These are phyloP conservation scores for Aureobasidium namibiae DNA, from an alignment of 2,329 filamentous ascomycete genomes.

Conservation along the genomic window DNA sequence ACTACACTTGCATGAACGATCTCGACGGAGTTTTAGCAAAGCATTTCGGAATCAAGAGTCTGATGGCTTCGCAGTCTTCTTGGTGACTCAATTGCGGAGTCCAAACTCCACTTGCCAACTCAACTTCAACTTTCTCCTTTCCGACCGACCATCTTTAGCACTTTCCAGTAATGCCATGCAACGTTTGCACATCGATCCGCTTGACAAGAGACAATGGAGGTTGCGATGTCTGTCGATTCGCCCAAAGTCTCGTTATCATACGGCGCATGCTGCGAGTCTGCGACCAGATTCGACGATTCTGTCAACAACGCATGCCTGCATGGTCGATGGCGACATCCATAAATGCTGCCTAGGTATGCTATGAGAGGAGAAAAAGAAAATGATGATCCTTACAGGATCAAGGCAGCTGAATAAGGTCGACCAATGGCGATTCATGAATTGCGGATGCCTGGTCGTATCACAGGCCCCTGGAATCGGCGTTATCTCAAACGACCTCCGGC, in stretches of 20 bases:
- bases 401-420: constrained; percentile 3
- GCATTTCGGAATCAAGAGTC: no score
- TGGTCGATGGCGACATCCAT: background rate
- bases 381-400: no score
- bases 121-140: no score
- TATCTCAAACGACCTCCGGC: background rate
- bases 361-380: background rate
- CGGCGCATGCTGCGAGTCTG: background rate
- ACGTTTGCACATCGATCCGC: background rate
- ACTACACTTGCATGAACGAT: no score
- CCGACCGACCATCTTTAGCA: background rate
- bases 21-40: no score
- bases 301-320: background rate
- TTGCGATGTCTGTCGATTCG: background rate
- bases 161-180: background rate
- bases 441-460: constrained; percentile 4
- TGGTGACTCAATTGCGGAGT: background rate
- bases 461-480: background rate
- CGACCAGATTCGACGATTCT: background rate
- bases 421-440: background rate
- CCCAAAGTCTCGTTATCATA: background rate
- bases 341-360: background rate
- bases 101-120: background rate
- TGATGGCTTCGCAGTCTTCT: no score
- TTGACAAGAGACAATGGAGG: background rate